A percentile compares a stretch with the other conserved stretches of the same genome.
phyloP scores from a whole-genome alignment of 2,329 filamentous ascomycete species.

The Phoma herbarum region DNA sequence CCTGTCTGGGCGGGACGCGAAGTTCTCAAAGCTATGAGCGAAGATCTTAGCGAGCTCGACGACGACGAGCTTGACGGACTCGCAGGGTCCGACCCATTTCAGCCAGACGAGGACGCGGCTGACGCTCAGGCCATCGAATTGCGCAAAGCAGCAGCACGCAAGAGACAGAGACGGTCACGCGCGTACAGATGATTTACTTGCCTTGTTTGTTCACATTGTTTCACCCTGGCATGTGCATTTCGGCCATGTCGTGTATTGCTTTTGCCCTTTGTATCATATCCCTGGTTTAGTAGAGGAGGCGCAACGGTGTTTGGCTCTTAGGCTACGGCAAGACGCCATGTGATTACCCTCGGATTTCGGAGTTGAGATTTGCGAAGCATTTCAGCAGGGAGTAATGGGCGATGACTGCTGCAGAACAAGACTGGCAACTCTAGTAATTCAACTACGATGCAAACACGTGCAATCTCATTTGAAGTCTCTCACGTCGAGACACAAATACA shows the following conservation, averaged over 20 bases:
- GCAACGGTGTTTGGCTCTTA: slow-evolving; percentile 28
- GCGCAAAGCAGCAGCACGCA: slow-evolving; percentile 41
- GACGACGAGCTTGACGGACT: slow-evolving; percentile 83
- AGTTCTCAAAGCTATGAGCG: slow-evolving; percentile 76
- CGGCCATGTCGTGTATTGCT: slow-evolving; percentile 30
- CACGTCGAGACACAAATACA: not conserved
- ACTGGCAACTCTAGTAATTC: slow-evolving; percentile 19
- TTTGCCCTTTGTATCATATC: slow-evolving; percentile 33
- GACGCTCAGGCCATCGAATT: slow-evolving; percentile 37
- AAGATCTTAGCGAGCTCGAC: slow-evolving; percentile 90
- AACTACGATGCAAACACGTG: slow-evolving; percentile 6
- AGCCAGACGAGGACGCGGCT: slow-evolving; percentile 36
- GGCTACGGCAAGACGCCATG: slow-evolving; percentile 12
- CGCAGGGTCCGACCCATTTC: slow-evolving; percentile 45
- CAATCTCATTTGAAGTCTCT: not conserved
- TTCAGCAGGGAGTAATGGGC: slow-evolving; percentile 31
- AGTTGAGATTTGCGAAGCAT: slow-evolving; percentile 27
- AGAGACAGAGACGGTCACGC: slow-evolving; percentile 43
- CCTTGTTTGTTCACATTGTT: slow-evolving; percentile 18
- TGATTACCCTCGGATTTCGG: slow-evolving; percentile 14
- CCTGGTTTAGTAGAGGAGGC: slow-evolving; percentile 19
- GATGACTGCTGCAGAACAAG: slow-evolving; percentile 3
- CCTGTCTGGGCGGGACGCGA: slow-evolving; percentile 79
- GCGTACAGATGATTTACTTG: slow-evolving; percentile 30
- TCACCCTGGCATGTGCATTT: slow-evolving; percentile 17